These are phyloP conservation scores for Globisporangium paroecandrum DNA, from an alignment of 352 stramenopile genomes.

Conservation along the genomic window DNA sequence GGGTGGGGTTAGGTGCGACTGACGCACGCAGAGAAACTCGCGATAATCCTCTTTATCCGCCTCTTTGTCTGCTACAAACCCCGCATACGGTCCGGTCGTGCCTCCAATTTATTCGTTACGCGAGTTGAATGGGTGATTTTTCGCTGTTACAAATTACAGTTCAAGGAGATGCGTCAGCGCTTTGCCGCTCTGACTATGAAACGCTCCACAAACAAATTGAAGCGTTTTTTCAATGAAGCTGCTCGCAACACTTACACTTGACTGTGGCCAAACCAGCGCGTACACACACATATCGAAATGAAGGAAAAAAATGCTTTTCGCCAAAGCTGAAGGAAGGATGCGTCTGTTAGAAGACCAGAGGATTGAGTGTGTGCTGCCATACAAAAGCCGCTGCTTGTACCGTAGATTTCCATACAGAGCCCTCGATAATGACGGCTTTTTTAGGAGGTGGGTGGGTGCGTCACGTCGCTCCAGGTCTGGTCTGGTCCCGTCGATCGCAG, in stretches of 20 bases:
- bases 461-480: conserved; percentile 4
- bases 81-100: background rate
- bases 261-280: background rate
- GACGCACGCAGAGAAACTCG: background rate
- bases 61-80: background rate
- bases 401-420: conserved; percentile 1
- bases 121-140: conserved; percentile 2
- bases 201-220: background rate
- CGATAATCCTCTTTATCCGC: background rate
- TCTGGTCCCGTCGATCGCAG: too few relatives aligned
- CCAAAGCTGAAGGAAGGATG: conserved; percentile 1
- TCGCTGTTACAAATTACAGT: background rate
- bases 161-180: background rate
- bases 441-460: background rate
- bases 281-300: background rate
- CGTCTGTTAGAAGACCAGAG: background rate
- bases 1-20: background rate
- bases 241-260: background rate
- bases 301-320: background rate
- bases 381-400: background rate
- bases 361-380: background rate
- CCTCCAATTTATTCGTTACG: background rate
- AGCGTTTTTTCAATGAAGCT: background rate
- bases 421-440: background rate
- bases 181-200: background rate